Percentiles rank a stretch among this genome's conserved stretches.
Conservation (phyloP, 768 basidiomycete species). For the Harrya chromipes region DNA sequence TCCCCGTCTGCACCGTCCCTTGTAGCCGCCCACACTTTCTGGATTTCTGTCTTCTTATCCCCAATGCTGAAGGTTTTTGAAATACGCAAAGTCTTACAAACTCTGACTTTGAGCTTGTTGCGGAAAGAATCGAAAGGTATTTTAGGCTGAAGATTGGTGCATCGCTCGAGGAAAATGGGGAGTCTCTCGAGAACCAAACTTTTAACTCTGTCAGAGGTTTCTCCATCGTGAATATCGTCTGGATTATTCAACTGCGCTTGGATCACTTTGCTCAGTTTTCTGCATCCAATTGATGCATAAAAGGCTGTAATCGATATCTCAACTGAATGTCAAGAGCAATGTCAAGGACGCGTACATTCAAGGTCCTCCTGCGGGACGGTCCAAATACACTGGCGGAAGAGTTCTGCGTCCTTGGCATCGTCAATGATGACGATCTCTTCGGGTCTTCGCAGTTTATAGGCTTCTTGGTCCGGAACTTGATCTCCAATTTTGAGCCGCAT, state of each 20-base stretch:
- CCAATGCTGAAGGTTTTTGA: constrained; percentile 56
- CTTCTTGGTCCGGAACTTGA: constrained; percentile 13
- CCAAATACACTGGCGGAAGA: constrained; percentile 69
- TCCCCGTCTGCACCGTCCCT: constrained; percentile 43
- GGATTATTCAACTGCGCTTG: constrained; percentile 66
- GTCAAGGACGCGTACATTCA: constrained; percentile 50
- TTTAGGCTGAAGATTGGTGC: constrained; percentile 54
- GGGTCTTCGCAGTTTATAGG: constrained; percentile 59
- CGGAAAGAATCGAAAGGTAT: constrained; percentile 60
- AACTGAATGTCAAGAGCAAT: neutral
- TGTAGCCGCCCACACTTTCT: constrained; percentile 70
- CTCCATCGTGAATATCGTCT: constrained; percentile 44
- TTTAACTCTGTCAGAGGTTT: constrained; percentile 45
- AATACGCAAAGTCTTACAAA: constrained; percentile 58
- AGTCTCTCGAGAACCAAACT: constrained; percentile 70
- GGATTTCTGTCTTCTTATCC: constrained; percentile 42
- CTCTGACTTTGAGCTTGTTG: constrained; percentile 61
- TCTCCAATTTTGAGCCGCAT: constrained; percentile 47
- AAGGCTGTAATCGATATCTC: constrained; percentile 43
- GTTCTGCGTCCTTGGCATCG: constrained; percentile 69
- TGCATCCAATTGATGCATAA: constrained; percentile 71
- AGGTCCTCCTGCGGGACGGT: constrained; percentile 88
- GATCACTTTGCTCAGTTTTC: constrained; percentile 62
- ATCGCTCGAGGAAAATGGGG: constrained; percentile 85
- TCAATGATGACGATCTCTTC: constrained; percentile 77